Evolutionary conservation across 2,329 filamentous ascomycete species (phyloP).

Genomic region (Fusarium sp.): DNA sequence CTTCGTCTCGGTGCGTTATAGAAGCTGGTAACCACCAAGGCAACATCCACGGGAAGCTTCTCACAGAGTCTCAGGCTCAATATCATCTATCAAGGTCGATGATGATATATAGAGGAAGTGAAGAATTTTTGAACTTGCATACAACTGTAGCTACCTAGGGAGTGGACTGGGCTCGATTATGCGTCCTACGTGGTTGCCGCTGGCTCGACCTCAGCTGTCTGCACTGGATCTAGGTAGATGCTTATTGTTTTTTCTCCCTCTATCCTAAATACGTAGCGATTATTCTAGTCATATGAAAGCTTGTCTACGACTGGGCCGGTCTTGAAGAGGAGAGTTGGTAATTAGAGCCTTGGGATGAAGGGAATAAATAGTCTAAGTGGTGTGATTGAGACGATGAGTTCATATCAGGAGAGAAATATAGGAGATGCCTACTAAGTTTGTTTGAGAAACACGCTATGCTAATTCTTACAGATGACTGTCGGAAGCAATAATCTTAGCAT

Average conservation of each 20-base stretch:
- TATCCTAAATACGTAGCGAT: not conserved
- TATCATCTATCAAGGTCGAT: not conserved
- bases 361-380: not conserved
- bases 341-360: not conserved
- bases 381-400: not conserved
- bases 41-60: constrained; percentile 54
- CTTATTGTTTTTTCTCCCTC: not conserved
- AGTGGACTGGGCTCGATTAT: not conserved
- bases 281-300: not conserved
- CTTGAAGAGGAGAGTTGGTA: not conserved
- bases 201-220: not conserved
- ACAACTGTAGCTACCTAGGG: not conserved
- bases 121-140: not conserved
- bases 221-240: not conserved
- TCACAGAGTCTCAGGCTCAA: not conserved
- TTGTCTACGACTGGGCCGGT: not conserved
- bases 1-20: constrained; percentile 62
- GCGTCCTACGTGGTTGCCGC: not conserved
- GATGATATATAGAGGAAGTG: not conserved
- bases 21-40: constrained; percentile 61
- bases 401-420: not conserved
- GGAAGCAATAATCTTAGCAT: not conserved
- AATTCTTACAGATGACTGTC: not conserved
- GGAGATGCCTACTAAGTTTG: not conserved
- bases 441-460: not conserved